These are phyloP conservation scores for Knoxia roxburghii DNA, from an alignment of 257 asterid species.

Conservation along the genomic window DNA sequence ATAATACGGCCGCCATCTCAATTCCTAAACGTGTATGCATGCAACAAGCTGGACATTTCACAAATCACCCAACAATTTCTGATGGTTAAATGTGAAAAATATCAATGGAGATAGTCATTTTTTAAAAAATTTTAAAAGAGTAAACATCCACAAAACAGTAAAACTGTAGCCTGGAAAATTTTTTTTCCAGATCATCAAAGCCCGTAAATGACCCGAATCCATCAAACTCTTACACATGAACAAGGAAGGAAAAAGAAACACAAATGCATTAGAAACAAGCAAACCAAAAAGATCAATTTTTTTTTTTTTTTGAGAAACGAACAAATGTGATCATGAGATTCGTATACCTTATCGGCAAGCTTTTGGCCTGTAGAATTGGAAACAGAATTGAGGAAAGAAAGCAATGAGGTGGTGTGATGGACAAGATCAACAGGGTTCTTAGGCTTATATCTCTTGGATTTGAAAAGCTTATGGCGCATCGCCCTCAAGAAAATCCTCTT, in stretches of 20 bases:
- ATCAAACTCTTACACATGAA: not conserved
- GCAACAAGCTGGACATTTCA: not conserved
- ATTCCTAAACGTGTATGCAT: not conserved
- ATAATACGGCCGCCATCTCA: not conserved
- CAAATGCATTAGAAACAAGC: not conserved
- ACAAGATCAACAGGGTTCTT: constrained; percentile 52
- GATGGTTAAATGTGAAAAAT: not conserved
- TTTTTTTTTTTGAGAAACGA: not conserved
- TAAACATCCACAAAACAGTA: not conserved
- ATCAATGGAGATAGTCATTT: not conserved
- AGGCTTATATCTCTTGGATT: constrained; percentile 40
- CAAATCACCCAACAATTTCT: not conserved
- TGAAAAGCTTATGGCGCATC: constrained; percentile 46
- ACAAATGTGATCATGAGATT: not conserved
- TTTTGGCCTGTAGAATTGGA: constrained; percentile 24
- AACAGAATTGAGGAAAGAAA: constrained; percentile 31
- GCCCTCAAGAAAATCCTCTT: constrained; percentile 48
- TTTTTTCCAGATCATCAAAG: constrained; percentile 25
- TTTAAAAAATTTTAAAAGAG: no score
- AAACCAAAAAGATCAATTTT: not conserved
- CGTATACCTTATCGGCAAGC: constrained; percentile 30
- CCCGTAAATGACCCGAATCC: not conserved
- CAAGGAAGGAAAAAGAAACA: not conserved
- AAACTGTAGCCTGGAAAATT: not conserved
- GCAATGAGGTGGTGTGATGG: constrained; percentile 33